Percentiles rank a stretch among this genome's conserved stretches.
Evolutionary conservation across 768 basidiomycete genomes (phyloP).

Genomic region (Tulasnella sp.): DNA sequence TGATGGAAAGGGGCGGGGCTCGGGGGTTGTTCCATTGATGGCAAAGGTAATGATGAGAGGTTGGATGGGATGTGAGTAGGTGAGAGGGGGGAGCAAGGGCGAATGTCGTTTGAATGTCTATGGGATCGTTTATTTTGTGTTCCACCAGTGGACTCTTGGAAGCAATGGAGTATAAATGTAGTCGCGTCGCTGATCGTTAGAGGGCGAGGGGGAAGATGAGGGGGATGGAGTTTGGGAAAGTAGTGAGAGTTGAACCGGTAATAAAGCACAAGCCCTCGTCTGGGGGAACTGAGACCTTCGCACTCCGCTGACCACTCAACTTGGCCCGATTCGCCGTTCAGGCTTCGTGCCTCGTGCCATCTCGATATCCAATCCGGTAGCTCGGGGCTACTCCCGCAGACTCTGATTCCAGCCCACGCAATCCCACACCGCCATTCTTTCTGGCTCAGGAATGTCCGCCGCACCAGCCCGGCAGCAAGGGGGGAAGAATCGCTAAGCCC

Average conservation of each 20-base stretch:
- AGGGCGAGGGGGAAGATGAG: conserved; percentile 30
- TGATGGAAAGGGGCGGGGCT: conserved; percentile 41
- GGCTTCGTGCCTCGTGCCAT: too few species aligned
- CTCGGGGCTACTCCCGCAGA: too few species aligned
- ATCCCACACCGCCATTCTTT: too few species aligned
- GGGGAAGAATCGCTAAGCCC: too few species aligned
- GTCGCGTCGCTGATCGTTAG: conserved; percentile 13
- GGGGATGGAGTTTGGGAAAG: conserved; percentile 23
- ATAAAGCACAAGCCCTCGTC: conserved; percentile 6
- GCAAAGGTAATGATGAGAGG: conserved; percentile 31
- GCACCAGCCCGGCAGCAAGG: too few species aligned
- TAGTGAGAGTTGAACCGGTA: conserved; percentile 22
- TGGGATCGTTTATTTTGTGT: background rate
- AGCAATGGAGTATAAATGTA: too few species aligned
- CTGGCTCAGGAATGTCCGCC: too few species aligned
- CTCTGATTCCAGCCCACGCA: too few species aligned
- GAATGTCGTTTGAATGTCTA: background rate
- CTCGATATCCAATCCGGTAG: too few species aligned
- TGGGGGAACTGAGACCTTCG: background rate
- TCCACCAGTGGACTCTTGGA: conserved; percentile 14
- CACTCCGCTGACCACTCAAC: background rate
- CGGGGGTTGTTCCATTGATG: conserved; percentile 33
- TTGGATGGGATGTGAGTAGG: conserved; percentile 32
- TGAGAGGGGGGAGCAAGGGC: background rate
- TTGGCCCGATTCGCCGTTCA: too few species aligned